Conservation (phyloP, 2,329 filamentous ascomycete genomes). For the Xylariaceae sp. region DNA sequence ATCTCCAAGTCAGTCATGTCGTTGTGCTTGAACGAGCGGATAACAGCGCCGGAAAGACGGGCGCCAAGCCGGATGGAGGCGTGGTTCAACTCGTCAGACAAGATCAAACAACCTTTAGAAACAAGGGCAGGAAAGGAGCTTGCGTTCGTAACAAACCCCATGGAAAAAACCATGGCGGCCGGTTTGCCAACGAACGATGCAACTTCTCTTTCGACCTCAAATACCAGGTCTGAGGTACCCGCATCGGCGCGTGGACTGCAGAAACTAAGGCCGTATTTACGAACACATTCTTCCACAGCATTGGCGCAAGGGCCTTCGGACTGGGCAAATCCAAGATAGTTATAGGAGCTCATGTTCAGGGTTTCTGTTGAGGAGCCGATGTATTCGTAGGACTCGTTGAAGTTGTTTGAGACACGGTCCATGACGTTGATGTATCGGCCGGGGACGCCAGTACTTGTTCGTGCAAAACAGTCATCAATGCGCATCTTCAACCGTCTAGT, state of each 20-base stretch:
- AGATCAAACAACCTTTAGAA: constrained; percentile 88
- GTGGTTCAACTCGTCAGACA: constrained; percentile 97
- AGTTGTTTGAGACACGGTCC: constrained; percentile 87
- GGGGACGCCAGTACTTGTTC: constrained; percentile 89
- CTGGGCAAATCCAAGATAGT: constrained; percentile 97
- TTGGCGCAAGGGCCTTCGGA: constrained; percentile 96
- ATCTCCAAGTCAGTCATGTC: constrained; percentile 87
- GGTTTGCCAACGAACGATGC: constrained; percentile 94
- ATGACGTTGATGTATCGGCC: constrained; percentile 92
- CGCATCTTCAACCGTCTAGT: constrained; percentile 88
- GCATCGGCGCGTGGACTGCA: constrained; percentile 81
- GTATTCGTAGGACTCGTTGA: constrained; percentile 87
- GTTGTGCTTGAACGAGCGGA: constrained; percentile 97
- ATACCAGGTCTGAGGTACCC: constrained; percentile 83
- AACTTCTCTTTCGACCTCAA: constrained; percentile 88
- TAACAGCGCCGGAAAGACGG: constrained; percentile 90
- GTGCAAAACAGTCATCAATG: constrained; percentile 95
- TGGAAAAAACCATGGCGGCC: constrained; percentile 94
- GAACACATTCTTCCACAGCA: constrained; percentile 81
- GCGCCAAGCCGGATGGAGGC: constrained; percentile 95
- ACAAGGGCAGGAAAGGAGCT: constrained; percentile 90
- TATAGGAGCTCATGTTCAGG: constrained; percentile 98
- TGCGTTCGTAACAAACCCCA: constrained; percentile 97
- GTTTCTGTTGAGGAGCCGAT: constrained; percentile 92
- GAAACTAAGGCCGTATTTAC: constrained; percentile 81